Evolutionary conservation across 2,329 filamentous ascomycete genomes (phyloP), one percentile per base, ranked within the genome.

Genomic region (Ramularia endophylla): DNA sequence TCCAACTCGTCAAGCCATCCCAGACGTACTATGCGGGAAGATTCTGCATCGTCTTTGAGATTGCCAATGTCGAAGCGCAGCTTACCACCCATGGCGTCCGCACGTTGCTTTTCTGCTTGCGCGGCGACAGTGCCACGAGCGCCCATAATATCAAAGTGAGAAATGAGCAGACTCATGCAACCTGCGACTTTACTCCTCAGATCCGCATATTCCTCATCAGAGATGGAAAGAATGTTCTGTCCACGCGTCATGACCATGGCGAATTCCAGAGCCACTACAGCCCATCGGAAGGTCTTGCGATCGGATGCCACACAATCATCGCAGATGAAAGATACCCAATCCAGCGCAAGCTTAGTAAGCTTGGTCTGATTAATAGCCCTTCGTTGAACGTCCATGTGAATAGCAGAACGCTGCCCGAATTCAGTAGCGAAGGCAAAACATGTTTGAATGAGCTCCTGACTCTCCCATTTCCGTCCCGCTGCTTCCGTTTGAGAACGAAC

Each of bases 371-470:
- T 97, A 86, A 97, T 94, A 53, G 94, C 87, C 36, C 90, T 83
- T 41, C 92, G 75, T 60, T 95, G 97, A 63, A 86, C 85, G 65
- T 98, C 92, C 81, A 98, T 92, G 68, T 94, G 94, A 15, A 92
- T 80, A 36, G 95, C 77, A 2, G 90, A 95, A 50, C 92, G 83
- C 62, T 95, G 90, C 32, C 92, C 92, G 53, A 98, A 98, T 62
- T 98, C 92, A 0, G 92, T 97, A n/a, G 92, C 92, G 58, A 97
- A 98, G 29, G 94, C 85, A 63, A 97, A 98, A 66, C 90, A 98
- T 4, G 88, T 94, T 64, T 98, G 92, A 50, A 98, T 92, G 20
- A 98, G 78, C 58, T 98, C 92, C 56, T 95, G 88, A 61, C 90
- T 95, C 51, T 92, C 84, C 50, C 90, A 77, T 7, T 83, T 86